These are phyloP conservation scores for Apiotrichum sp. DNA, from an alignment of 1,284 basidiomycete genomes.

Conservation along the genomic window DNA sequence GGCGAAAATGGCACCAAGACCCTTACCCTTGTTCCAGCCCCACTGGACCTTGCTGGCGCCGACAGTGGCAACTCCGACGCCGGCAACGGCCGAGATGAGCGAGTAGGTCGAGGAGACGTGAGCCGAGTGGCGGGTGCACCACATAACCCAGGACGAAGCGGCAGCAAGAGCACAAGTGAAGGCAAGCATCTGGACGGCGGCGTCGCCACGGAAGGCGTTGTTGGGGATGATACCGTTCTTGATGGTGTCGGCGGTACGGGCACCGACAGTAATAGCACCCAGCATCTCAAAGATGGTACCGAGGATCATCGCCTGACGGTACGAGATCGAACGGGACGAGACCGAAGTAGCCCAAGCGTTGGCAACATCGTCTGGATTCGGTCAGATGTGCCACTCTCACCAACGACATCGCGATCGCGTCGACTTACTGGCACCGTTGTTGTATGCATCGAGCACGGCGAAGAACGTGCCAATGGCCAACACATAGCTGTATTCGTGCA, in stretches of 20 bases:
- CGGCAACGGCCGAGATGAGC: conserved; percentile 49
- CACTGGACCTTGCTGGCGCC: conserved; percentile 47
- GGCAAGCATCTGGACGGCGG: conserved; percentile 50
- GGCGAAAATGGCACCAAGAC: conserved; percentile 49
- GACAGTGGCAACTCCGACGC: conserved; percentile 50
- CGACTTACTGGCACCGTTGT: conserved; percentile 46
- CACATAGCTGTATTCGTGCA: conserved; percentile 47
- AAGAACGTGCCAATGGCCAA: conserved; percentile 50
- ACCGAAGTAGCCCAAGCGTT: conserved; percentile 51
- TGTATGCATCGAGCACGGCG: conserved; percentile 49
- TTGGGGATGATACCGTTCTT: conserved; percentile 50
- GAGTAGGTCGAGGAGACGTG: conserved; percentile 50
- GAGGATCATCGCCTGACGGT: conserved; percentile 48
- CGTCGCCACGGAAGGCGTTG: conserved; percentile 46
- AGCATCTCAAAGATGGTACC: conserved; percentile 50
- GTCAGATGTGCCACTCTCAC: no score
- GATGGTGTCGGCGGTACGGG: conserved; percentile 49
- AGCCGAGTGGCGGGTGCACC: conserved; percentile 46
- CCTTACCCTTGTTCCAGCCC: conserved; percentile 52
- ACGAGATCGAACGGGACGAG: conserved; percentile 48
- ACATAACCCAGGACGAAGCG: conserved; percentile 48
- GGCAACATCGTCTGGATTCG: conserved; percentile 40
- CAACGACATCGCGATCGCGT: no score
- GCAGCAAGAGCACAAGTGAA: conserved; percentile 48
- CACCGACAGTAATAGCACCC: conserved; percentile 49